Percentiles rank a stretch among this genome's conserved stretches.
These are phyloP conservation scores for Delphinella strobiligena DNA, from an alignment of 2,329 filamentous ascomycete species.

Conservation along the genomic window DNA sequence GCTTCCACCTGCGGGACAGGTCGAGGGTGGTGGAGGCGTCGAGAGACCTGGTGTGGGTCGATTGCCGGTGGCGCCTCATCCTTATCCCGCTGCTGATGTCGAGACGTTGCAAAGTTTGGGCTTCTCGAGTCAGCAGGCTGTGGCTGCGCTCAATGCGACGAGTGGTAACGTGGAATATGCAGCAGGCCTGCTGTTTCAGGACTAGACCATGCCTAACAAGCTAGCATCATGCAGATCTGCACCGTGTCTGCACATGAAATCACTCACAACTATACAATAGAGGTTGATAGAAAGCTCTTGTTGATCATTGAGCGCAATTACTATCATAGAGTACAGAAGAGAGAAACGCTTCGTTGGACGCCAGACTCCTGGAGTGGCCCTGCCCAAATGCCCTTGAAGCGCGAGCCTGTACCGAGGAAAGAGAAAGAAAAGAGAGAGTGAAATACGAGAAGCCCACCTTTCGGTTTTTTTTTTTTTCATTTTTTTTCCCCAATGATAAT, in stretches of 20 bases:
- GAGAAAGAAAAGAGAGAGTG: not conserved
- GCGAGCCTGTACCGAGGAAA: not conserved
- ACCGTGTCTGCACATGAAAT: not conserved
- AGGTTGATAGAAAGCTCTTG: not conserved
- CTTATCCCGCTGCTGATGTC: conserved; percentile 31
- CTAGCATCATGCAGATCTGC: no score
- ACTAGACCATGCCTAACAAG: conserved; percentile 12
- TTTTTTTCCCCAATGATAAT: no score
- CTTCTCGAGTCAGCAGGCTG: conserved; percentile 32
- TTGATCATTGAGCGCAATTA: no score
- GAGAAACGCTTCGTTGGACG: not conserved
- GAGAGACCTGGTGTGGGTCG: conserved; percentile 20
- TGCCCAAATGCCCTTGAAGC: not conserved
- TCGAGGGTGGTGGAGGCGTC: conserved; percentile 10
- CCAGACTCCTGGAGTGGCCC: not conserved
- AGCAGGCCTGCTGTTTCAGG: conserved; percentile 34
- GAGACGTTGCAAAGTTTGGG: conserved; percentile 33
- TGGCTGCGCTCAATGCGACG: conserved; percentile 35
- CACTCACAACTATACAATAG: not conserved
- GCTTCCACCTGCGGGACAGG: conserved; percentile 12
- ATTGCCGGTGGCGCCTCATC: conserved; percentile 17
- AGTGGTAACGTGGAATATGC: conserved; percentile 38
- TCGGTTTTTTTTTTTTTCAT: no score
- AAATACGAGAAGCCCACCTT: not conserved
- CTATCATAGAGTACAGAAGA: no score